Evolutionary conservation across 2,329 filamentous ascomycete genomes (phyloP), one percentile per base, ranked within the genome.

Genomic region (Xenoacremonium recifei): DNA sequence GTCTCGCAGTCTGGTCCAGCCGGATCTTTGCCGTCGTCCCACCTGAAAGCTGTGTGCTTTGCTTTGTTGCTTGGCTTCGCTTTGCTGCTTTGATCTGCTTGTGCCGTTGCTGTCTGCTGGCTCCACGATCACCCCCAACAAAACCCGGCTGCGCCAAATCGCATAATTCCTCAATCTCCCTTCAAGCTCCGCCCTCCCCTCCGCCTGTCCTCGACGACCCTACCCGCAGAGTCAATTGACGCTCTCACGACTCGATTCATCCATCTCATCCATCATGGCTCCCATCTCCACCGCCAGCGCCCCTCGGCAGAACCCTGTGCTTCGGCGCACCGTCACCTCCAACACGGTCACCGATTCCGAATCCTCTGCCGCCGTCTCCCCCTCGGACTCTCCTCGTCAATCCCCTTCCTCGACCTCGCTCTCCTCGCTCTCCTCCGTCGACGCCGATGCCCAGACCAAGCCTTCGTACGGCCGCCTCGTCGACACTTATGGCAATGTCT

Each of bases 401-500:
- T 85, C 81, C 16, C 73, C 91, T 35, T 97, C 93, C 6, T 88
- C 87, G 29, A 96, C 92, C 4, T 97, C 93, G 4, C 79, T 97
- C 49, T 96, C 92, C 10, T 97, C 93, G 19, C 76, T 97, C 64
- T 84, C 81, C 42, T 91, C 87, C 10, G 79, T 76, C 42, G 73
- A 76, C 54, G 61, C 56, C 55, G 40, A 58, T 54, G 64, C 69
- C 50, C 40, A 59, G 40, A 37, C 25, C 21, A 45, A 36, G 44
- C 20, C 43, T 33, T 50, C 54, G 54, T 83, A 79, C 55, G 81
- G 80, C 58, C 81, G 84, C 65, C 80, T 99, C 55, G 61, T 93
- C 51, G 91, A 99, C 72, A 92, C 89, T 11, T 93, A 95, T 66
- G 93, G 93, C 69, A 96, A 97, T 69, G 80, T 90, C 61, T 99